phyloP scores from a whole-genome alignment of 768 basidiomycete genomes.

The Trametes cubensis region DNA sequence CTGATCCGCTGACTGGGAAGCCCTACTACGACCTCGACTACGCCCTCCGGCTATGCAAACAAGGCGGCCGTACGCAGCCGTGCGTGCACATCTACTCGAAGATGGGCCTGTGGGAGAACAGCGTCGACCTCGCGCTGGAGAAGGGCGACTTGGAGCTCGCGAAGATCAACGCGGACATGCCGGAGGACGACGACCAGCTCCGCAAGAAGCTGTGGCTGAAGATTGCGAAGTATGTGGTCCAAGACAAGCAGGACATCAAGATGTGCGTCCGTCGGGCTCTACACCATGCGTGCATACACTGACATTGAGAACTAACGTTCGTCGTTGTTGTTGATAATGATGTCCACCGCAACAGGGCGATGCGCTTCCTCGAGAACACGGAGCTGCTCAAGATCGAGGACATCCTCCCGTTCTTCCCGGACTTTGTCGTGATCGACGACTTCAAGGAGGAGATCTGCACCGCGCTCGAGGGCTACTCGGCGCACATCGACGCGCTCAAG shows the following conservation, averaged over 20 bases:
- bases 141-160: slow-evolving; percentile 96
- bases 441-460: slow-evolving; percentile 99
- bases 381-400: slow-evolving; percentile 97
- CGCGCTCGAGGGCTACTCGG: slow-evolving; percentile 91
- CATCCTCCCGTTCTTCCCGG: slow-evolving; percentile 98
- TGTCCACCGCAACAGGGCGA: slow-evolving; percentile 67
- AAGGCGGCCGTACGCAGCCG: slow-evolving; percentile 75
- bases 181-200: slow-evolving; percentile 80
- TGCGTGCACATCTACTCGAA: slow-evolving; percentile 97
- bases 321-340: not conserved
- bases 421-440: slow-evolving; percentile 98
- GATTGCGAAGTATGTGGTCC: slow-evolving; percentile 97
- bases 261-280: slow-evolving; percentile 63
- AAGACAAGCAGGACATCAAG: slow-evolving; percentile 98
- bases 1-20: slow-evolving; percentile 77
- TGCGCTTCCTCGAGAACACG: slow-evolving; percentile 94
- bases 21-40: slow-evolving; percentile 98
- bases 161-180: slow-evolving; percentile 93
- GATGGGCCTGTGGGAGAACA: slow-evolving; percentile 96
- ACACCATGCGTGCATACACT: not conserved
- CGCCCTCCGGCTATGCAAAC: slow-evolving; percentile 89
- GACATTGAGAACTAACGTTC: not conserved
- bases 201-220: slow-evolving; percentile 97
- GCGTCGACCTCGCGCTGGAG: slow-evolving; percentile 91
- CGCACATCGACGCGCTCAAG: slow-evolving; percentile 87